Base-by-base conservation (phyloP, 805 yeast species). In the Tetrapisispora pingtungensis region DNA sequence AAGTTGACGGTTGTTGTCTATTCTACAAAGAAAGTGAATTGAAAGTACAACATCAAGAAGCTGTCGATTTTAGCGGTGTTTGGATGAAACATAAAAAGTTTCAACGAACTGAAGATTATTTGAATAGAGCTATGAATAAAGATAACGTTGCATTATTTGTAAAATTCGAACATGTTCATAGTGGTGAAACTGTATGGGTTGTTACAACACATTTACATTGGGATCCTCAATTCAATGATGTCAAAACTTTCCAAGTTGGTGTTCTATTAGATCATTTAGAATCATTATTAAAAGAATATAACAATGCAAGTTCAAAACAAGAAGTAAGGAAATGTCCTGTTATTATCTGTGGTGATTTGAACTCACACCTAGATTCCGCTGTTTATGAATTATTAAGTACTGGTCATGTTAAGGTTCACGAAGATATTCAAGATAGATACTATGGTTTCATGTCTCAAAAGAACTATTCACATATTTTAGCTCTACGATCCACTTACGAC, bases 1-100 rank as follows among this genome's bases (percentile, higher is more conserved):
- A 84, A 57, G 98, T 93, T 39, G 99, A 93, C 64, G 99, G 99
- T 12, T 93, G 98, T 73, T 97, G 97, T n/a, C 80, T 89, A 1
- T 90, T 90, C 61, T 93, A 74, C 70, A 82, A 77, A 56, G 69
- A 76, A 30, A 65, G 72, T 40, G 80, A 82, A 58, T 87, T 90
- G 64, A 74, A 76, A 46, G 69, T 89, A 49, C 54, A 82, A 34
- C 89, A 78, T 53, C 80, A 81, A 57, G 81, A 79, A 49, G 70
- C 78, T 33, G 72, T 90, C 46, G 98, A 93, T 64, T 93, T 84
- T 66, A 84, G 89, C 55, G 72, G 83, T 49, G 78, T 80, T 43
- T 84, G 87, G 62, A 78, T 82, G 79, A 79, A 80, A 41, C 81
- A 82, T 46, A 90, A 85, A 42, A 88, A 83, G 56, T 86, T 87